Base-by-base conservation (phyloP, 345 rosid genomes). In the Arabis hirsuta region DNA sequence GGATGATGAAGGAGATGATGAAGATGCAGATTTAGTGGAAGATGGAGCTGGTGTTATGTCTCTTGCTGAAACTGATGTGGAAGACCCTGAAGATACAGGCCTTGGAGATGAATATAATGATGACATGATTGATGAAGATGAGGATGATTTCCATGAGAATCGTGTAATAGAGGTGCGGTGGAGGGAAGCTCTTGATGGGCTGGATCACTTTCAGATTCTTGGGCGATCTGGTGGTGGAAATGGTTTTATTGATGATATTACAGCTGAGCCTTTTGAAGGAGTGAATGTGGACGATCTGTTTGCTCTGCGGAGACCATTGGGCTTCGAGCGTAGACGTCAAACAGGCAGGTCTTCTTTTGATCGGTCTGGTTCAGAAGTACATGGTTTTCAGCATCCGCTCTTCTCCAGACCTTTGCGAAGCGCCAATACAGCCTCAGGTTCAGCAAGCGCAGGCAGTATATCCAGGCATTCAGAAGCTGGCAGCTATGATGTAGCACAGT, bases 1-100 rank as follows among this genome's bases (percentile, higher is more conserved):
- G 65, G 97, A 90, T 45, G 97, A 86, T 26, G 98, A 90, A 20
- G 96, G 85, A 53, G 98, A 91, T 67, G 97, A 90, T 41, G 98
- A 93, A 66, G 98, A 94, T 76, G 97, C 89, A 70, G 96, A 88
- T 72, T 83, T 85, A 78, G 89, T 90, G 61, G 98, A 88, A 81
- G 97, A 91, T 81, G 97, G 97, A 82, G 88, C 91, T 67, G 95
- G 91, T 38, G 84, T 89, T 87, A 94, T 91, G 95, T 91, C 97
- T 62, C 83, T 91, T 22, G 92, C 88, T 67, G 98, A 90, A 82
- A 94, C 96, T 57, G 97, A 94, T 76, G 96, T 82, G 65, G 98
- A 94, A 63, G 98, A 93, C 76, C 94, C 86, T 63, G 97, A 93
- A 80, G 98, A 93, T 81, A 66, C 88, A 71, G 97, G 91, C 55